These are phyloP conservation scores for Sporothrix sp. DNA, from an alignment of 2,329 filamentous ascomycete genomes.

Conservation along the genomic window DNA sequence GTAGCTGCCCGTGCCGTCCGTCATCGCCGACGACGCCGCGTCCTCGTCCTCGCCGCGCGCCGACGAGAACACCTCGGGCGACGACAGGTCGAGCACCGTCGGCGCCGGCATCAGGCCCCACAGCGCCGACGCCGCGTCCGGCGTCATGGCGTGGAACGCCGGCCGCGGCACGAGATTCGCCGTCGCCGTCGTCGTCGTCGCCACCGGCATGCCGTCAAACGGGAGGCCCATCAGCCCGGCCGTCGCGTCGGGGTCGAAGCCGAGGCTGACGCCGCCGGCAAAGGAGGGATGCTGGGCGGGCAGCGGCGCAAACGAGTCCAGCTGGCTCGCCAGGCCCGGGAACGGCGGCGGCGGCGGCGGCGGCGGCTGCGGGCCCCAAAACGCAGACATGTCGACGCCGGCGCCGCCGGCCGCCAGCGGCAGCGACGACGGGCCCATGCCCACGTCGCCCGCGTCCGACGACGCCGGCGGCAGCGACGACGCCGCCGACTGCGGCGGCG, in stretches of 20 bases:
- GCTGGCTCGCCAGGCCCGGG: background rate
- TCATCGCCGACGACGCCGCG: slow-evolving; percentile 1
- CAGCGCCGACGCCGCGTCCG: slow-evolving; percentile 3
- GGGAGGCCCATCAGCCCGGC: slow-evolving; percentile 1
- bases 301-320: slow-evolving; percentile 1
- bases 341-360: background rate
- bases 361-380: background rate
- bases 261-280: background rate
- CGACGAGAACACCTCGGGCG: slow-evolving; percentile 2
- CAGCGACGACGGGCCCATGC: background rate
- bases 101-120: slow-evolving; percentile 7
- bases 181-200: background rate
- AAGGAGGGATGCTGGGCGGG: background rate
- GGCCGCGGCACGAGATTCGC: slow-evolving; percentile 8
- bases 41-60: slow-evolving; percentile 4
- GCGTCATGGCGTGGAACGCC: slow-evolving; percentile 9
- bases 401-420: background rate
- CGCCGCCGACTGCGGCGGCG: slow-evolving; percentile 7
- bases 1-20: slow-evolving; percentile 2
- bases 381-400: slow-evolving; percentile 6
- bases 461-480: slow-evolving; percentile 7
- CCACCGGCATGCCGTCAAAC: slow-evolving; percentile 3
- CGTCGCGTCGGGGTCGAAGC: background rate
- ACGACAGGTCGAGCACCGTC: slow-evolving; percentile 1
- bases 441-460: slow-evolving; percentile 4